These are phyloP conservation scores for Coemansia sp. DNA, from an alignment of 192 early-diverging fungal genomes.

Conservation along the genomic window DNA sequence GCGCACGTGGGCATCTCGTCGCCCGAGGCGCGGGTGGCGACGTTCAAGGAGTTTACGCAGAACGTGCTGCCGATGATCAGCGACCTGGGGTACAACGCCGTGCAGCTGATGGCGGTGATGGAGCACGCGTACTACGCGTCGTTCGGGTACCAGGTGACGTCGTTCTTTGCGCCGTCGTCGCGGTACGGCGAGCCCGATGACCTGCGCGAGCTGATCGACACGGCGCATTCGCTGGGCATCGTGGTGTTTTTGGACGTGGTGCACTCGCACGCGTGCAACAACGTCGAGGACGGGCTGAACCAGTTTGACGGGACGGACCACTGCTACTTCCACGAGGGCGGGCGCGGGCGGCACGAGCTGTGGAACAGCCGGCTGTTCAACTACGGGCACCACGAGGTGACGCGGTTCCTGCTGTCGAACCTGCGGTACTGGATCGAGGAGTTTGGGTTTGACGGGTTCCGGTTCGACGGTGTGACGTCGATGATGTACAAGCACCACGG, in stretches of 20 bases:
- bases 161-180: constrained; percentile 92
- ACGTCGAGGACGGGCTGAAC: constrained; percentile 93
- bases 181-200: constrained; percentile 96
- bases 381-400: constrained; percentile 88
- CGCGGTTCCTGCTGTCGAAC: constrained; percentile 95
- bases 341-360: constrained; percentile 83
- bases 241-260: constrained; percentile 92
- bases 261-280: constrained; percentile 96
- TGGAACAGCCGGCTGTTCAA: constrained; percentile 97
- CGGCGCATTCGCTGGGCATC: constrained; percentile 88
- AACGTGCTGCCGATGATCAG: constrained; percentile 86
- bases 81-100: constrained; percentile 80
- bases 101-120: constrained; percentile 95
- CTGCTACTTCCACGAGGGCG: constrained; percentile 94
- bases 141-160: constrained; percentile 98
- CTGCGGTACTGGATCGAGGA: constrained; percentile 92
- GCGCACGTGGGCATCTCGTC: constrained; percentile 96
- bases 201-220: constrained; percentile 88
- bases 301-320: constrained; percentile 96
- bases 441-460: constrained; percentile 94
- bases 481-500: constrained; percentile 98
- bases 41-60: constrained; percentile 88
- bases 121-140: constrained; percentile 99
- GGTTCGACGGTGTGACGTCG: constrained; percentile 97
- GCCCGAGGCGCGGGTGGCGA: constrained; percentile 77